A percentile compares a stretch with the other conserved stretches of the same genome.
Evolutionary conservation across 495 filamentous ascomycete genomes (phyloP).

Genomic region (Trichocladium antarcticum): DNA sequence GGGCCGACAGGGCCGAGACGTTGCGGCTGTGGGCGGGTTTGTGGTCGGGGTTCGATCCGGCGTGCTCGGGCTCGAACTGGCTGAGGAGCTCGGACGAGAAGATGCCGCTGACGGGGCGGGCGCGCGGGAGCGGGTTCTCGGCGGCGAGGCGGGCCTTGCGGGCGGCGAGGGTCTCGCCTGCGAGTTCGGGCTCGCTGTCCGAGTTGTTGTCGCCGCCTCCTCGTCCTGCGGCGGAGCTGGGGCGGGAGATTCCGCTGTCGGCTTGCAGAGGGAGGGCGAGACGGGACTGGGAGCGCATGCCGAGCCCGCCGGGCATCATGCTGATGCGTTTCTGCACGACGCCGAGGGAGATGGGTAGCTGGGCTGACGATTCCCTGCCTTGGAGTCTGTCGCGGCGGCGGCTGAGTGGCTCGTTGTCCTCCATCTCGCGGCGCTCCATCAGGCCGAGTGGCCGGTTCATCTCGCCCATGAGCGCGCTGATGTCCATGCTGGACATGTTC

Average conservation of each 20-base stretch:
- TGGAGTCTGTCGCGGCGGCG: constrained; percentile 64
- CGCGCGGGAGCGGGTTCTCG: constrained; percentile 38
- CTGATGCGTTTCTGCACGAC: constrained; percentile 32
- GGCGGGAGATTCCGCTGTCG: constrained; percentile 1
- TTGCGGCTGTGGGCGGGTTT: constrained; percentile 8
- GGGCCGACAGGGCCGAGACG: neutral
- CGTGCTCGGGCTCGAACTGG: constrained; percentile 47
- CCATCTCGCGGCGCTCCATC: constrained; percentile 71
- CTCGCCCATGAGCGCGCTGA: constrained; percentile 40
- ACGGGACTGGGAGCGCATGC: constrained; percentile 18
- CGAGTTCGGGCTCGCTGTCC: constrained; percentile 43
- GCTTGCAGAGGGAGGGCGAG: constrained; percentile 15
- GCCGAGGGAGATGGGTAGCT: constrained; percentile 14
- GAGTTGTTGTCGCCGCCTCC: neutral
- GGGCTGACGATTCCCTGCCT: constrained; percentile 33
- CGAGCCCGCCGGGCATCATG: constrained; percentile 24
- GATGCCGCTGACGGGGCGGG: constrained; percentile 55
- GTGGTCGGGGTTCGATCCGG: constrained; percentile 21
- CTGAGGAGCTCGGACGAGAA: constrained; percentile 72
- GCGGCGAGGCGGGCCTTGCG: constrained; percentile 58
- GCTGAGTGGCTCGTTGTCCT: constrained; percentile 86
- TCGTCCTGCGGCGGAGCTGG: constrained; percentile 6
- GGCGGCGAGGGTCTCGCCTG: constrained; percentile 70
- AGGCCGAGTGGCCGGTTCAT: constrained; percentile 63
- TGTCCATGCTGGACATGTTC: constrained; percentile 28